Evolutionary conservation across 106 monocot species (phyloP).

Genomic region (Gastrodia elata): DNA sequence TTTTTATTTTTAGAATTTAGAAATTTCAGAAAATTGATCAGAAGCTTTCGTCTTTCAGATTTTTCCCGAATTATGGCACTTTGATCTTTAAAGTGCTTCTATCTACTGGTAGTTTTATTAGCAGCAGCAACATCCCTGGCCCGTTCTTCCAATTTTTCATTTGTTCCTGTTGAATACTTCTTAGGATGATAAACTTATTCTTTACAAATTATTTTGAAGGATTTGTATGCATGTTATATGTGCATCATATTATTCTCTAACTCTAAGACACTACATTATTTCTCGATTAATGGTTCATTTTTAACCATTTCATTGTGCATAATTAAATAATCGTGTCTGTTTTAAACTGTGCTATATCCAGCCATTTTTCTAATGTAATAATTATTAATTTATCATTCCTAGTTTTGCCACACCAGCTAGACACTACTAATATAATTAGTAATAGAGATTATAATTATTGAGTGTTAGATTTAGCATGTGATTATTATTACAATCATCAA

Average conservation of each 20-base stretch:
- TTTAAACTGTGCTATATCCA: not conserved
- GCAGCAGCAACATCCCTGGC: no score
- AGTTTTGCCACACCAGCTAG: not conserved
- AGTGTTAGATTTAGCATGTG: not conserved
- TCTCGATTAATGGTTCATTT: not conserved
- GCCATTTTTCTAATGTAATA: not conserved
- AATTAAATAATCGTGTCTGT: not conserved
- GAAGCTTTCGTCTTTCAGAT: no score
- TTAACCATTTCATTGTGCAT: not conserved
- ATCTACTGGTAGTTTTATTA: no score
- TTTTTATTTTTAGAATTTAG: no score
- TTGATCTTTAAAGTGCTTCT: no score
- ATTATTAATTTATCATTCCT: not conserved
- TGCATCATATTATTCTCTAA: not conserved
- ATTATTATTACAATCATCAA: not conserved
- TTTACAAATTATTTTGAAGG: not conserved
- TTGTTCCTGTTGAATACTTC: not conserved
- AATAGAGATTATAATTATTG: not conserved
- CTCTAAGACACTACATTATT: not conserved
- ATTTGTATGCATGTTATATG: not conserved
- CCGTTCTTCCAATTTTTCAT: no score
- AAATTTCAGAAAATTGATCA: no score
- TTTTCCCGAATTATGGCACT: no score
- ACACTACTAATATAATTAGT: not conserved
- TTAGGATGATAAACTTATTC: not conserved